These are phyloP conservation scores for Psilocybe cubensis DNA, from an alignment of 768 basidiomycete genomes.

Conservation along the genomic window DNA sequence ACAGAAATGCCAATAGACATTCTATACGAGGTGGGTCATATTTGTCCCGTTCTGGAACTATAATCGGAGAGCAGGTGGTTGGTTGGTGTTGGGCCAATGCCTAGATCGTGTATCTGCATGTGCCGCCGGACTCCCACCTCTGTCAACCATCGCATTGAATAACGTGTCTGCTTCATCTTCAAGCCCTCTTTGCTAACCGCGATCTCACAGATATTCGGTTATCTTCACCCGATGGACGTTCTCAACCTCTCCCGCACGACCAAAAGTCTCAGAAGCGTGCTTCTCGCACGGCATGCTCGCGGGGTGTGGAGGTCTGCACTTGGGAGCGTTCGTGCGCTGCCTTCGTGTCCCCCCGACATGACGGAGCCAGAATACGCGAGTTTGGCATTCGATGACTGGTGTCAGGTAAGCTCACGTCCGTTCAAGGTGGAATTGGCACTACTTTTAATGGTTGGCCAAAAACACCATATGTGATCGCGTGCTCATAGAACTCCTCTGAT, in stretches of 20 bases:
- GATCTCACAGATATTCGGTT: constrained; percentile 42
- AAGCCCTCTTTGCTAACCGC: background rate
- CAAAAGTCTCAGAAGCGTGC: constrained; percentile 40
- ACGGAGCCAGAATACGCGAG: constrained; percentile 47
- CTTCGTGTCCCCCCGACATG: constrained; percentile 46
- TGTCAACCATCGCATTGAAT: background rate
- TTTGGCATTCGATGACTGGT: constrained; percentile 47
- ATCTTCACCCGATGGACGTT: constrained; percentile 48
- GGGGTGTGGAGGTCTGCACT: constrained; percentile 43
- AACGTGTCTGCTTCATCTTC: background rate
- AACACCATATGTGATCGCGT: background rate
- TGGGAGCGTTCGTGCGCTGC: constrained; percentile 36
- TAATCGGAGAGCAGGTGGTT: background rate
- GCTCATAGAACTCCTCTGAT: background rate
- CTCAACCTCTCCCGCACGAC: constrained; percentile 48
- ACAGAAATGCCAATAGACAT: constrained; percentile 33
- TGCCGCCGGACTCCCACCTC: background rate
- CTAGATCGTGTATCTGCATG: background rate
- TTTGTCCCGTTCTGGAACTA: background rate
- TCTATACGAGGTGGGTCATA: constrained; percentile 20
- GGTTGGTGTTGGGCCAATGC: background rate
- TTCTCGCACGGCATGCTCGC: constrained; percentile 35
- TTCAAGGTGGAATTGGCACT: background rate
- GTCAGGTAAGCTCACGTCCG: constrained; percentile 38
- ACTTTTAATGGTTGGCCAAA: background rate